Percentiles rank a stretch among this genome's conserved stretches.
Evolutionary conservation across 139 green algal species (phyloP).

Genomic region (Pedinophyceae sp.): DNA sequence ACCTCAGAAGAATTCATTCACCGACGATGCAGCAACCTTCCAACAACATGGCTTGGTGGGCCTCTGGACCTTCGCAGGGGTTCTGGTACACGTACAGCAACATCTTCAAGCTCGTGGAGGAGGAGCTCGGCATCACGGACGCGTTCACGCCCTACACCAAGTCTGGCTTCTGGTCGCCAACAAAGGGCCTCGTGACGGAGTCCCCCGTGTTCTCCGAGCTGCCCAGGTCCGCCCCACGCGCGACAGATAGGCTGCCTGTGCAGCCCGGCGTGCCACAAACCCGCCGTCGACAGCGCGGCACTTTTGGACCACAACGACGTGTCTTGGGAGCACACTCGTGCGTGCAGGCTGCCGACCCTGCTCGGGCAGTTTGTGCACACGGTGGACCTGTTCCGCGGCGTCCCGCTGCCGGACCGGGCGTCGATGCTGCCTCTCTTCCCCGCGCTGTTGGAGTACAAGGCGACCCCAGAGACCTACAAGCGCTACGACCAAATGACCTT

Average conservation of each 20-base stretch:
- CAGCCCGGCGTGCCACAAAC: no score
- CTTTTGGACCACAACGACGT: no score
- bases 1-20: no score
- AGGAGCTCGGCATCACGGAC: conserved; percentile 41
- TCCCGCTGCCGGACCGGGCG: conserved; percentile 38
- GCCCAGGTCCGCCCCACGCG: no score
- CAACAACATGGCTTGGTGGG: neutral
- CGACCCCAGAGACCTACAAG: conserved; percentile 33
- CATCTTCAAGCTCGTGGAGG: conserved; percentile 44
- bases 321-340: no score
- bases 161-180: conserved; percentile 42
- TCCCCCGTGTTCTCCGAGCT: conserved; percentile 59
- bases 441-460: conserved; percentile 49
- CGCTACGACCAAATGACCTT: conserved; percentile 69
- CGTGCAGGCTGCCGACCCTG: conserved; percentile 58
- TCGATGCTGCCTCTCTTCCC: conserved; percentile 71
- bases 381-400: conserved; percentile 38
- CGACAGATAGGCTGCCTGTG: no score
- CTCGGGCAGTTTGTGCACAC: conserved; percentile 74
- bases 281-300: no score
- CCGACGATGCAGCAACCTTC: neutral
- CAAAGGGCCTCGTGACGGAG: conserved; percentile 40
- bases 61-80: neutral
- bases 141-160: conserved; percentile 63
- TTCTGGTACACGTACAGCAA: conserved; percentile 35